Evolutionary conservation across 139 green algal species (phyloP), one percentile per base, ranked within the genome.

Genomic region (Chlorella sp.): DNA sequence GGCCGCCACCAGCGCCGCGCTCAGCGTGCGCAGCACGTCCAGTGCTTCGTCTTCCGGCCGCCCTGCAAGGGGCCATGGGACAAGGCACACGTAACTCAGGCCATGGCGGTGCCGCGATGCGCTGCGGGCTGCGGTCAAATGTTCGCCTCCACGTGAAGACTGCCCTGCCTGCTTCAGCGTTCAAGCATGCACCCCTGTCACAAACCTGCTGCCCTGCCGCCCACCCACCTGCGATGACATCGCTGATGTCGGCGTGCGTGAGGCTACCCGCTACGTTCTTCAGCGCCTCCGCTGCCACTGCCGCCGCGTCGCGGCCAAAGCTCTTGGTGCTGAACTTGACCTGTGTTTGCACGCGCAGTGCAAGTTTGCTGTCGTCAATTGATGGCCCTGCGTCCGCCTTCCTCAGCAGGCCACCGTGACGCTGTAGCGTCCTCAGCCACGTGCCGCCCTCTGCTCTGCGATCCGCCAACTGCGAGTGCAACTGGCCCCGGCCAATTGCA

Each of bases 271-370:
- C 64, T 0, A 90, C 76, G 60, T 90, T 89, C 0, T 36, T 42
- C 51, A 98, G 85, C 3, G 87, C 92, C 3, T 77, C 42, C 2
- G 90, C 87, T 5, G 89, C 92, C n/a, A 97, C 90, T 6, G 71
- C 69, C 2, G 93, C 91, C 14, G 92, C 88, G 2, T 95, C 90
- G 10, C 77, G 35, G 3, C 89, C 90, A 85, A 97, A 97, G 72
- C 82, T 92, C 74, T 98, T 97, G 72, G 87, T 96, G 82, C 83
- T 93, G 71, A 98, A 89, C 60, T 86, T 88, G 70, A 97, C 85
- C 85, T 93, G 88, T 62, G 26, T n/a, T 3, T 30, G 73, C 35
- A 72, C 4, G 26, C 29, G 23, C 29, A 59, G 49, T 26, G 49
- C 10, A 59, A 59, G 10, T 26, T 26, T 26, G 17, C 10, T n/a